These are phyloP conservation scores for Chionographis japonica DNA, from an alignment of 106 monocot species.

Conservation along the genomic window DNA sequence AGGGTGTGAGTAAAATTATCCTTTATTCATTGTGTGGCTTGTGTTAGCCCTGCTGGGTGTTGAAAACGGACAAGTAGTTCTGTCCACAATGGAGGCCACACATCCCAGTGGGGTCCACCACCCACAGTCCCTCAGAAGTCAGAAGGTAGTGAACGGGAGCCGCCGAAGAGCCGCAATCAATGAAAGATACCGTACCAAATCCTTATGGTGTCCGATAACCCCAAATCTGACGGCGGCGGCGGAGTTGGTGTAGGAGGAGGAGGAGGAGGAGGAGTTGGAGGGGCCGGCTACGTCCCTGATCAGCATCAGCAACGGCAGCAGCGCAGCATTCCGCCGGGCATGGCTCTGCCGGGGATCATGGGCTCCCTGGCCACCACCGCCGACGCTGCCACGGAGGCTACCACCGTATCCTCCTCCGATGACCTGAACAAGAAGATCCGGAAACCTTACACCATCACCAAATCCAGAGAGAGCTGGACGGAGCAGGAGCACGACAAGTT, in stretches of 20 bases:
- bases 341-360: constrained; percentile 4
- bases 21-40: too few relatives aligned
- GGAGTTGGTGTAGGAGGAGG: background rate
- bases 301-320: background rate
- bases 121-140: too few relatives aligned
- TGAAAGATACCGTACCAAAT: too few relatives aligned
- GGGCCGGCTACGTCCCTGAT: background rate
- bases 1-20: too few relatives aligned
- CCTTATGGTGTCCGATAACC: too few relatives aligned
- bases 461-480: constrained; percentile 69
- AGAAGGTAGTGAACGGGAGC: too few relatives aligned
- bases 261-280: constrained; percentile 5
- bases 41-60: too few relatives aligned
- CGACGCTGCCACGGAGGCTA: background rate
- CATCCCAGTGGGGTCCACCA: too few relatives aligned
- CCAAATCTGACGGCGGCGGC: too few relatives aligned
- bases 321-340: constrained; percentile 4
- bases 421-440: constrained; percentile 49
- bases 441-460: constrained; percentile 52
- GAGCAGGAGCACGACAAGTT: constrained; percentile 69
- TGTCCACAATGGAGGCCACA: too few relatives aligned
- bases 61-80: too few relatives aligned
- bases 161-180: too few relatives aligned
- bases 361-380: background rate
- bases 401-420: constrained; percentile 10